phyloP scores from a whole-genome alignment of 306 rosid genomes.

The Malus sylvestris region DNA sequence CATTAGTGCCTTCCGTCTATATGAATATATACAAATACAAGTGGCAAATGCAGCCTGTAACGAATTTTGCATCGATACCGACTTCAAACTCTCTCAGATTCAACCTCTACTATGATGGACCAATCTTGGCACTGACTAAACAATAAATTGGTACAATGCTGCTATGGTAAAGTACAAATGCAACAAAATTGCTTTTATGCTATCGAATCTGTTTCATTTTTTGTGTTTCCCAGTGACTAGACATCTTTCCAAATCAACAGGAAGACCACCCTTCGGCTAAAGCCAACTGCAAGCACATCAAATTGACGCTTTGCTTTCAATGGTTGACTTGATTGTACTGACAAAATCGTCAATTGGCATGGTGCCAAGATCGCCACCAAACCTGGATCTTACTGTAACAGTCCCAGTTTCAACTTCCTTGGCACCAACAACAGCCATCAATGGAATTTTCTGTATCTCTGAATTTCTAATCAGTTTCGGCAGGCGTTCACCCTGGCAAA shows the following conservation, averaged over 20 bases:
- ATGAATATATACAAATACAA: conserved; percentile 1
- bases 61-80: not conserved
- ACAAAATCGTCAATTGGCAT: conserved; percentile 70
- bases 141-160: not conserved
- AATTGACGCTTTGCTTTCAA: conserved; percentile 42
- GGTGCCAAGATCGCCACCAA: conserved; percentile 79
- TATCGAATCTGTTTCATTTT: not conserved
- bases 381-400: conserved; percentile 80
- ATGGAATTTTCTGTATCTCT: conserved; percentile 81
- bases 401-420: conserved; percentile 75
- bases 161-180: not conserved
- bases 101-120: not conserved
- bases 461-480: conserved; percentile 93
- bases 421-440: conserved; percentile 92
- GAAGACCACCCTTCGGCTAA: not conserved
- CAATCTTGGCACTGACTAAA: not conserved
- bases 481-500: conserved; percentile 82
- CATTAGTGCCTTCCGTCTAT: not conserved
- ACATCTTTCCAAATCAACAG: not conserved
- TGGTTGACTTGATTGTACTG: conserved; percentile 48
- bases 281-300: conserved; percentile 23
- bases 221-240: not conserved
- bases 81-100: not conserved
- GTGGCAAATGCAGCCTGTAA: not conserved
- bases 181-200: not conserved